Base-by-base conservation (phyloP, 257 asterid genomes). In the Anisodus tanguticus region DNA sequence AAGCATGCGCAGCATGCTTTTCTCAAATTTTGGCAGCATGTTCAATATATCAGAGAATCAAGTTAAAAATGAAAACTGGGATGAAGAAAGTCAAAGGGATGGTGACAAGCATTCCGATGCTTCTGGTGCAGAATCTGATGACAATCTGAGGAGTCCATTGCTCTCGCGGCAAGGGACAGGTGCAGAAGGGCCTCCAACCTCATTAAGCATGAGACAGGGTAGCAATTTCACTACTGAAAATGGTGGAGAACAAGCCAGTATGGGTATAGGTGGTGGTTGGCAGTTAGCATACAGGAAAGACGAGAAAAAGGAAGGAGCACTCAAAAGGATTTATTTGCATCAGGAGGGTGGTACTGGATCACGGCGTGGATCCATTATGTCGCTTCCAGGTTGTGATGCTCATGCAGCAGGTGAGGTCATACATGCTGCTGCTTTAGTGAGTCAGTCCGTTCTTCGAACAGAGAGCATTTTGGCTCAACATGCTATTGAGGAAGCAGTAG, bases 221-320 rank as follows among this genome's bases (percentile, higher is more conserved):
- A 88, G 91, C 84, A 82, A 81, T 64, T 66, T 79, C 5, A 84
- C 82, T 59, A 51, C 35, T 39, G 79, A 37, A 84, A 70, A 68
- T 54, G 83, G 66, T 1, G 90, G 91, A 57, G 98, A 93, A 80
- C 92, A 92, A 19, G 87, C 90, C 47, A 88, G 91, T 2, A 86
- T 95, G 90, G 98, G 98, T 6, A 95, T 97, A 4, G 98, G 99
- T 15, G 97, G 98, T 8, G 99, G 99, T 51, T 97, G 99, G 99
- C 97, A 95, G 86, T 88, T 97, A 64, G 99, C 99, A 0, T 97
- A 97, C 63, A 91, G 87, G 60, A 94, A 93, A 71, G 99, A 97
- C n/a, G 95, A 94, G 74, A 90, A 89, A 22, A 90, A 80, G 37
- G 86, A 89, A 5, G 91, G 94, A 4, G 93, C 93, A 17, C 91